These are phyloP conservation scores for Globisporangium cederbergense DNA, from an alignment of 352 stramenopile species.

Conservation along the genomic window DNA sequence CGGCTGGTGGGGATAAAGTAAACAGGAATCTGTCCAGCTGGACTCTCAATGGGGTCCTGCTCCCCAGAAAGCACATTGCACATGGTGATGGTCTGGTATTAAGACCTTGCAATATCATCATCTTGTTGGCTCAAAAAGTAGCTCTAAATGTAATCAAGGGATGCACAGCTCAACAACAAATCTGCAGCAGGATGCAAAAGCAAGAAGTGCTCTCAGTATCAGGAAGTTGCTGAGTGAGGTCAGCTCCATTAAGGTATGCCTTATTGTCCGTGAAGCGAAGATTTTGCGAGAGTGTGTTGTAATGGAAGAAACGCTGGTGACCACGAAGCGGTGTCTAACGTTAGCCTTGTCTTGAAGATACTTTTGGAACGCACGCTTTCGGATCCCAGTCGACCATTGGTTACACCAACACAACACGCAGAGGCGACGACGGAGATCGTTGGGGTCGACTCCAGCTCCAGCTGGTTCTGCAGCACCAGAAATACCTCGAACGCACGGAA, in stretches of 20 bases:
- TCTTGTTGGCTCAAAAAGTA: not conserved
- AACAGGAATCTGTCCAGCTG: conserved; percentile 1
- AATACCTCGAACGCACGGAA: not conserved
- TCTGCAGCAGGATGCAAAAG: not conserved
- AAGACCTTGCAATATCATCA: not conserved
- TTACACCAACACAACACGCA: not conserved
- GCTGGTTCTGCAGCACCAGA: conserved; percentile 7
- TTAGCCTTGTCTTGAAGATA: conserved; percentile 5
- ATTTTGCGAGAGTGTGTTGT: not conserved
- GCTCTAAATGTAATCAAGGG: not conserved
- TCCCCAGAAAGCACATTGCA: not conserved
- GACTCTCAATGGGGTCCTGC: not conserved
- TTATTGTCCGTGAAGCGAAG: conserved; percentile 2
- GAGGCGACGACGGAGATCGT: not conserved
- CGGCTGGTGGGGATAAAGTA: not conserved
- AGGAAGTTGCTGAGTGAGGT: too few relatives aligned
- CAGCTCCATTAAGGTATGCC: not conserved
- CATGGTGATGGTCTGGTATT: not conserved
- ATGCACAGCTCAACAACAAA: too few relatives aligned
- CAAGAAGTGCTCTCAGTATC: too few relatives aligned
- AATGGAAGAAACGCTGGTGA: not conserved
- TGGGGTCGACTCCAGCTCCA: not conserved
- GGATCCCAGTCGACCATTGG: not conserved
- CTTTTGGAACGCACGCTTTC: conserved; percentile 3
- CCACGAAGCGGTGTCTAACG: not conserved